Percentiles rank a stretch among this genome's conserved stretches.
phyloP scores from a whole-genome alignment of 352 stramenopile species.

The Phytophthora kernoviae region DNA sequence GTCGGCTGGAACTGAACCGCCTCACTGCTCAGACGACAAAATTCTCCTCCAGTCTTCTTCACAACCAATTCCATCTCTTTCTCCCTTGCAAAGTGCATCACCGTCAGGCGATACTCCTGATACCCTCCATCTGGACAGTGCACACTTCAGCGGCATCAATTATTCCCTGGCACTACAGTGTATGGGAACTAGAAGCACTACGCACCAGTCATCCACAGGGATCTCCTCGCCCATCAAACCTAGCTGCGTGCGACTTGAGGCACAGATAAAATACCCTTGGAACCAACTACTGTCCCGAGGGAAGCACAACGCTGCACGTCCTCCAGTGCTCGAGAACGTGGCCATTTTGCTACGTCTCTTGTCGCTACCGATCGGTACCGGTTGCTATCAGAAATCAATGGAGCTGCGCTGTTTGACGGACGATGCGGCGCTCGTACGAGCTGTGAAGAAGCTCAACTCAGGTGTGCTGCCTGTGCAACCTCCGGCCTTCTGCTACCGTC shows the following conservation, averaged over 20 bases:
- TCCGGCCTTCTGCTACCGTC: constrained; percentile 68
- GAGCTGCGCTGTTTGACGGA: constrained; percentile 53
- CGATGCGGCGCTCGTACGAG: constrained; percentile 44
- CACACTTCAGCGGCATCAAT: constrained; percentile 30
- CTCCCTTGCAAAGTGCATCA: constrained; percentile 55
- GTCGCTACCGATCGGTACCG: constrained; percentile 17
- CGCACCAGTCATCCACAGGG: constrained; percentile 67
- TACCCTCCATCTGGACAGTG: constrained; percentile 71
- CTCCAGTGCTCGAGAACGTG: constrained; percentile 33
- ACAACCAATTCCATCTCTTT: constrained; percentile 50
- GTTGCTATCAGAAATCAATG: constrained; percentile 20
- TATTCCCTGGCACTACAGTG: background rate
- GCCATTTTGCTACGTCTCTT: constrained; percentile 21
- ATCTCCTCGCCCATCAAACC: constrained; percentile 65
- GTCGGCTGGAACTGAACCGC: constrained; percentile 44
- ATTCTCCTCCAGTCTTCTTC: constrained; percentile 63
- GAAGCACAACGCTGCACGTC: constrained; percentile 67
- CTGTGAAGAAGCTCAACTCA: constrained; percentile 69
- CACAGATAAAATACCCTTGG: constrained; percentile 66
- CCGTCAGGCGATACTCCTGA: constrained; percentile 61
- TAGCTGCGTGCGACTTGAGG: constrained; percentile 41
- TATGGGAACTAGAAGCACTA: background rate
- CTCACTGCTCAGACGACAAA: constrained; percentile 59
- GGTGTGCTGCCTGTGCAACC: constrained; percentile 69
- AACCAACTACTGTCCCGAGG: constrained; percentile 58